Percentiles rank a stretch among this genome's conserved stretches.
These are phyloP conservation scores for Lactarius tabidus DNA, from an alignment of 768 basidiomycete species.

Conservation along the genomic window DNA sequence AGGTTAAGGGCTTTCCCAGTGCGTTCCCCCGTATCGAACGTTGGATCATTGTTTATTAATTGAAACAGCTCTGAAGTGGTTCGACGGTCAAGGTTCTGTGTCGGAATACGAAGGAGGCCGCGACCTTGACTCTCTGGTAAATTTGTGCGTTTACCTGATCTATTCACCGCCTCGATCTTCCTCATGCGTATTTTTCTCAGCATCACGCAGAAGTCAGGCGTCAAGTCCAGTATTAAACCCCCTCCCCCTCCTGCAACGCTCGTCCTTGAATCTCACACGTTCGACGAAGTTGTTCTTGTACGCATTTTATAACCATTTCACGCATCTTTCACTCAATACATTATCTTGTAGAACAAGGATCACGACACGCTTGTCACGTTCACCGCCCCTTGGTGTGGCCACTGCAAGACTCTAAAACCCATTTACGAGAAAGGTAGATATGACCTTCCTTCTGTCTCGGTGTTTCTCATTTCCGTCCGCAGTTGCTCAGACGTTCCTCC, in stretches of 20 bases:
- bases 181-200: constrained; percentile 37
- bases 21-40: constrained; percentile 33
- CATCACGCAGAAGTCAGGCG: constrained; percentile 66
- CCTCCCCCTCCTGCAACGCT: constrained; percentile 71
- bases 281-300: constrained; percentile 70
- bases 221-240: constrained; percentile 85
- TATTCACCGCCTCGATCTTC: constrained; percentile 1
- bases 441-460: neutral
- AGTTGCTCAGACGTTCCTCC: constrained; percentile 76
- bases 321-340: neutral
- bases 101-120: constrained; percentile 74
- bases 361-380: constrained; percentile 87
- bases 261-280: constrained; percentile 66
- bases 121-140: constrained; percentile 70
- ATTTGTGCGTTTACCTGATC: constrained; percentile 52
- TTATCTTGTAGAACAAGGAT: constrained; percentile 40
- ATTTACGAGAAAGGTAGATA: constrained; percentile 68
- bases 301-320: constrained; percentile 23
- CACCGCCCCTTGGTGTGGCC: constrained; percentile 88
- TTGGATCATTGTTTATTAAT: constrained; percentile 13
- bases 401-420: constrained; percentile 92
- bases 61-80: constrained; percentile 85
- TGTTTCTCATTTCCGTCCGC: constrained; percentile 1
- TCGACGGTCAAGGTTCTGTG: constrained; percentile 53
- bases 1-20: constrained; percentile 86